Conservation (phyloP, 768 basidiomycete species). For the Daedaleopsis sinensis region DNA sequence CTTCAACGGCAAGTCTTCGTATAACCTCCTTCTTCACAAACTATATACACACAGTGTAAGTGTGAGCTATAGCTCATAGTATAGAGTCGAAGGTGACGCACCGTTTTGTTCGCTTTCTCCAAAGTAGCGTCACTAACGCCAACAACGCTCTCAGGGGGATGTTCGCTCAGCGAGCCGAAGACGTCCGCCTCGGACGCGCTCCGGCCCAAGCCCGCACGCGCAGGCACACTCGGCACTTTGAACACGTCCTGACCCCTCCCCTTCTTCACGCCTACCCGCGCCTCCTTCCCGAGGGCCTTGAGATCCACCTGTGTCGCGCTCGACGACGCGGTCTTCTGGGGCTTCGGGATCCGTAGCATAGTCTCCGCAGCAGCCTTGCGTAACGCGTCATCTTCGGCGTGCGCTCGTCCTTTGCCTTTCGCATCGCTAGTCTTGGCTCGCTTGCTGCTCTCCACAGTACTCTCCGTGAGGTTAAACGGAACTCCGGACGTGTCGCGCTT, state of each 20-base stretch:
- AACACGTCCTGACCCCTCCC: slow-evolving; percentile 16
- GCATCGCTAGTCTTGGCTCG: slow-evolving; percentile 14
- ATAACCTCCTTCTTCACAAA: slow-evolving; percentile 44
- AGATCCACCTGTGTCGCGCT: slow-evolving; percentile 21
- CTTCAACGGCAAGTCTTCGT: slow-evolving; percentile 33
- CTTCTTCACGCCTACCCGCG: slow-evolving; percentile 13
- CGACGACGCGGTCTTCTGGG: slow-evolving; percentile 12
- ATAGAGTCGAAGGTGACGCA: slow-evolving; percentile 26
- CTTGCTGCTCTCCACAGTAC: slow-evolving; percentile 26
- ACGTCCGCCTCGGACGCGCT: slow-evolving; percentile 21
- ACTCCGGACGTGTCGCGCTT: slow-evolving; percentile 25
- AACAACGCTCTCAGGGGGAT: slow-evolving; percentile 35
- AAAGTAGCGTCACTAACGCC: slow-evolving; percentile 44
- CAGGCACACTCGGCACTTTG: slow-evolving; percentile 28
- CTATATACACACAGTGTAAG: slow-evolving; percentile 23
- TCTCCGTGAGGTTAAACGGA: background rate
- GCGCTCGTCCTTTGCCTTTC: slow-evolving; percentile 21
- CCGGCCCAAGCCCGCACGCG: slow-evolving; percentile 9
- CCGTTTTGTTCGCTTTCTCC: slow-evolving; percentile 66
- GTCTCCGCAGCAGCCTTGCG: slow-evolving; percentile 37
- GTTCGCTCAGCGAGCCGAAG: slow-evolving; percentile 33
- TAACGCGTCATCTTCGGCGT: slow-evolving; percentile 30
- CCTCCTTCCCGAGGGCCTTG: slow-evolving; percentile 15
- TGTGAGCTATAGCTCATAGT: background rate
- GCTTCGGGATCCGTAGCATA: slow-evolving; percentile 42